Base-by-base conservation (phyloP, 139 green algal genomes). In the Chlorella sp. region DNA sequence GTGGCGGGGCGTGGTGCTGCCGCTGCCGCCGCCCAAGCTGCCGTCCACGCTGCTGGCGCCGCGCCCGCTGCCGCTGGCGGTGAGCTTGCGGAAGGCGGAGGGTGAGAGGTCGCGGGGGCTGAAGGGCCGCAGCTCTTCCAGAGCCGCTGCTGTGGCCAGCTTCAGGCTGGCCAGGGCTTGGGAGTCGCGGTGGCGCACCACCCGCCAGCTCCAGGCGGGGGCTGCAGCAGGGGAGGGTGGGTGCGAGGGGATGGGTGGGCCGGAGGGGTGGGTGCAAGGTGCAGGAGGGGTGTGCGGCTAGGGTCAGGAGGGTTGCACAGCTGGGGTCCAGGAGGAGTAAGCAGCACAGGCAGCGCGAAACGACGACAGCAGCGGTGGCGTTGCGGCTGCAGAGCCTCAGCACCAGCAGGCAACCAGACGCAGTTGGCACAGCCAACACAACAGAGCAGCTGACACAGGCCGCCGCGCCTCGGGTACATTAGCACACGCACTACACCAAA, bases 151-250 rank as follows among this genome's bases (percentile, higher is more conserved):
- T 7, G 82, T 82, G 11, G 82, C 71, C 21, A 81, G 17, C 60
- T 87, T 87, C 0, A 87, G n/a, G 3, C 72, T 51, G 23, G 72
- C 72, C 30, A 87, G 72, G 0, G 72, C 26, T 2, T 44, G 82
- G 28, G n/a, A 30, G 82, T 87, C 82, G n/a, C 72, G 82, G 57
- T 87, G 72, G 30, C 30, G 72, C 72, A 87, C 72, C 39, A 82
- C 72, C 7, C 39, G 47, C 84, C 84, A 88, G 41, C 84, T 65
- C 84, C 84, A 88, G 3, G 75, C 72, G 12, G 65, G 18, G 67
- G 80, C 67, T 70, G 51, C 51, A 39, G 21, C n/a, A n/a, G n/a
- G n/a, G n/a, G n/a, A n/a, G n/a, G n/a, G n/a, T n/a, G n/a, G n/a
- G n/a, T n/a, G 57, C 13, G 57, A 15, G 57, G 30, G 60, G 23